Evolutionary conservation across 306 rosid genomes (phyloP).

Genomic region (Betula pendula): DNA sequence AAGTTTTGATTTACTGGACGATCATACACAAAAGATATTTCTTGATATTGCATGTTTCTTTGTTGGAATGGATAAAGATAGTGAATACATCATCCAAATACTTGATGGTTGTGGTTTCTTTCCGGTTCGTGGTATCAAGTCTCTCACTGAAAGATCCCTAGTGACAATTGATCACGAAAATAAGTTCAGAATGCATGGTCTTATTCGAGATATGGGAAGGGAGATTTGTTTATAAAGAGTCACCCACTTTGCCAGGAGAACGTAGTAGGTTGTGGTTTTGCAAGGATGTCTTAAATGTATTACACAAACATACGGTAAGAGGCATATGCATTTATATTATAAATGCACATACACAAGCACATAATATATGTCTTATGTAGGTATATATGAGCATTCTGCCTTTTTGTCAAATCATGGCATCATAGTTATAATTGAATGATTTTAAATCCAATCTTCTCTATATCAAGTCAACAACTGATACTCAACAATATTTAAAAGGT

Average conservation of each 20-base stretch:
- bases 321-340: background rate
- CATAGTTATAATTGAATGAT: no score
- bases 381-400: background rate
- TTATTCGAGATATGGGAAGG: slow-evolving; percentile 45
- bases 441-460: no score
- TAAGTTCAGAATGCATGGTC: slow-evolving; percentile 27
- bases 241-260: slow-evolving; percentile 1
- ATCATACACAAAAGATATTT: slow-evolving; percentile 31
- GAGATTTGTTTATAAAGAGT: slow-evolving; percentile 30
- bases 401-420: background rate
- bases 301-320: background rate
- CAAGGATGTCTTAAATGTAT: background rate
- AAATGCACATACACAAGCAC: background rate
- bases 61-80: slow-evolving; percentile 25
- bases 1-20: slow-evolving; percentile 28
- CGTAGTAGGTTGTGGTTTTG: slow-evolving; percentile 26
- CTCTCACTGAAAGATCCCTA: slow-evolving; percentile 35
- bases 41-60: slow-evolving; percentile 48
- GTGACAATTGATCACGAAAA: slow-evolving; percentile 4
- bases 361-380: background rate
- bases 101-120: slow-evolving; percentile 32
- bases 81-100: slow-evolving; percentile 12
- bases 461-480: no score
- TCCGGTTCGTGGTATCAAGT: slow-evolving; percentile 35
- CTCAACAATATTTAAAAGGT: no score